phyloP scores from a whole-genome alignment of 352 stramenopile species.

The Phytopythium mirpurense region DNA sequence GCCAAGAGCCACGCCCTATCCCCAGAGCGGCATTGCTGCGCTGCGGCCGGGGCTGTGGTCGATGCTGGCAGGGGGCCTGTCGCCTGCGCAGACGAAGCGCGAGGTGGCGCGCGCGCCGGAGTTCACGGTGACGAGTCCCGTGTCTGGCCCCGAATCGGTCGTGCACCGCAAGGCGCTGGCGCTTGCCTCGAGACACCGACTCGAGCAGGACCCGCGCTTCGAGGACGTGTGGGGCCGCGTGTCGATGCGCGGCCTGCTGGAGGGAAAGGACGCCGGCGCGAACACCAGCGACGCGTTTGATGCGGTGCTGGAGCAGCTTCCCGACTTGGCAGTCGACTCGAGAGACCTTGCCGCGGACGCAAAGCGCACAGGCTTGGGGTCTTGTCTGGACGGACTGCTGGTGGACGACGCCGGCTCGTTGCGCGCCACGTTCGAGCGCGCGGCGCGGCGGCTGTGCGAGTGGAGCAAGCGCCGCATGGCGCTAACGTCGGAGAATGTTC shows the following conservation, averaged over 20 bases:
- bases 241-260: neutral
- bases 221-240: neutral
- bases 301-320: constrained; percentile 23
- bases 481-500: constrained; percentile 2
- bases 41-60: neutral
- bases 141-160: neutral
- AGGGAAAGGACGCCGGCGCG: neutral
- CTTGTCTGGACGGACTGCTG: neutral
- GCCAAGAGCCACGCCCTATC: neutral
- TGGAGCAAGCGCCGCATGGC: constrained; percentile 26
- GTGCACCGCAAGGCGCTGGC: constrained; percentile 9
- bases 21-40: neutral
- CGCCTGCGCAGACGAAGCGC: neutral
- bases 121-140: neutral
- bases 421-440: constrained; percentile 21
- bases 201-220: constrained; percentile 29
- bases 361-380: neutral
- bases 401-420: constrained; percentile 22
- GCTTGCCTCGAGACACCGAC: constrained; percentile 3
- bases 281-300: constrained; percentile 17
- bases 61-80: neutral
- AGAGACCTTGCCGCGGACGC: constrained; percentile 1
- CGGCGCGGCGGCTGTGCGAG: constrained; percentile 20
- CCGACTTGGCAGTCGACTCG: constrained; percentile 5
- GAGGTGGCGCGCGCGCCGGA: neutral